Percentiles rank a stretch among this genome's conserved stretches.
These are phyloP conservation scores for Talaromyces amestolkiae DNA, from an alignment of 2,329 filamentous ascomycete genomes.

Conservation along the genomic window DNA sequence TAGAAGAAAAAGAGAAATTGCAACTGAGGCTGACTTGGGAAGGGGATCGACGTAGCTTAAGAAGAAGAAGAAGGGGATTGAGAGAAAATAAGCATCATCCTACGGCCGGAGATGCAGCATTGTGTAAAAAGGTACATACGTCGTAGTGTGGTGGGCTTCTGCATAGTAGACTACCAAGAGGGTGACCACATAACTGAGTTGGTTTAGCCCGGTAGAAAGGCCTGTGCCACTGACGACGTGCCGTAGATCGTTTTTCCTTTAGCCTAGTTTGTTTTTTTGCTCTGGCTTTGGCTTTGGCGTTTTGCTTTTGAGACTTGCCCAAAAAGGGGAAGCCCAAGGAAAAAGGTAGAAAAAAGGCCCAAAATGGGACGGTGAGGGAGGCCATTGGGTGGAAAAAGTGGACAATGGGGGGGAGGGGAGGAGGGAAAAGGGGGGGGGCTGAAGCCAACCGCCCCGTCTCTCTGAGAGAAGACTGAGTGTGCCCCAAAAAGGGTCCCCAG, in stretches of 20 bases:
- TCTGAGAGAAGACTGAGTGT: background rate
- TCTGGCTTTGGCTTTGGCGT: too few relatives aligned
- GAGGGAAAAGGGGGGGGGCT: background rate
- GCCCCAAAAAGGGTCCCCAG: conserved; percentile 13
- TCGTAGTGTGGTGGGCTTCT: conserved; percentile 8
- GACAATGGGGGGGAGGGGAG: background rate
- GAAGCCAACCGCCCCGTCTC: background rate
- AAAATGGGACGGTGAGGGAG: background rate
- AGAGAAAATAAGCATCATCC: conserved; percentile 29
- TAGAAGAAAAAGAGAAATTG: conserved; percentile 22
- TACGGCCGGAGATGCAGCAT: background rate
- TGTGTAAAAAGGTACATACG: conserved; percentile 28
- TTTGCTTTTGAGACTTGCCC: conserved; percentile 23
- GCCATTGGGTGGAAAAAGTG: background rate
- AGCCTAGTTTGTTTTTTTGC: conserved; percentile 14
- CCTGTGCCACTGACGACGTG: conserved; percentile 44
- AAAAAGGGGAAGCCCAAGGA: conserved; percentile 14
- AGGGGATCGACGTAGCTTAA: conserved; percentile 47
- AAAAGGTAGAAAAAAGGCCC: conserved; percentile 4
- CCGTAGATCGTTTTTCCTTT: conserved; percentile 38
- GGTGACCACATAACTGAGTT: background rate
- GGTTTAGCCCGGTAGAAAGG: background rate
- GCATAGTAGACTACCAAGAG: too few relatives aligned
- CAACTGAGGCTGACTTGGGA: conserved; percentile 35
- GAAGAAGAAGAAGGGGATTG: conserved; percentile 30